These are phyloP conservation scores for Sphaerulina musiva DNA, from an alignment of 2,329 filamentous ascomycete genomes.

Conservation along the genomic window DNA sequence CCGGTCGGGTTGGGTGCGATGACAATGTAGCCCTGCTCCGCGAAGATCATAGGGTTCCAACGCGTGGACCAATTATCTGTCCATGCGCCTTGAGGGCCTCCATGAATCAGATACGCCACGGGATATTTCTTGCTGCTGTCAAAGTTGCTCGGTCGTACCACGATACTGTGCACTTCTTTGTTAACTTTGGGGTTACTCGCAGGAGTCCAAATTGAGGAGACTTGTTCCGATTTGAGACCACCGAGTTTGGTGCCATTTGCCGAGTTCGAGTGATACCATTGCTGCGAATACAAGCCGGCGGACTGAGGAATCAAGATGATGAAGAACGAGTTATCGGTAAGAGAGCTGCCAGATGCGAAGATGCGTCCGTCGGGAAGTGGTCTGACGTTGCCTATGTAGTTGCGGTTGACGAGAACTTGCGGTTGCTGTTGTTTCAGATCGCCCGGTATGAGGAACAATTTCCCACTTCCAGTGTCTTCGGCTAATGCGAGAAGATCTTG, in stretches of 20 bases:
- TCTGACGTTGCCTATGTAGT: constrained; percentile 49
- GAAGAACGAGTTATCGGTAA: constrained; percentile 67
- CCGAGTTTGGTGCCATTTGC: constrained; percentile 59
- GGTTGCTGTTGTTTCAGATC: constrained; percentile 23
- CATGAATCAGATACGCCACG: constrained; percentile 31
- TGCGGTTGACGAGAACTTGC: constrained; percentile 49
- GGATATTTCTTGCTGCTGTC: constrained; percentile 28
- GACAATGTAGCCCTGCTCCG: constrained; percentile 31
- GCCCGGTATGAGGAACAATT: constrained; percentile 46
- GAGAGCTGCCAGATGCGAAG: constrained; percentile 60
- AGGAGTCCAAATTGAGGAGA: constrained; percentile 62
- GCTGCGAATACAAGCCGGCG: constrained; percentile 15
- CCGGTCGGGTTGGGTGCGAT: constrained; percentile 29
- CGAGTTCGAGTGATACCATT: constrained; percentile 49
- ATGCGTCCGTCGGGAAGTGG: constrained; percentile 49
- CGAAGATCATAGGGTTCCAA: constrained; percentile 31
- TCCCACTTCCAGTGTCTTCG: constrained; percentile 59
- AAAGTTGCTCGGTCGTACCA: constrained; percentile 28
- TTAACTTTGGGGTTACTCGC: constrained; percentile 48
- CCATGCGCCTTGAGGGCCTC: constrained; percentile 30
- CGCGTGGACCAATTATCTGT: constrained; percentile 29
- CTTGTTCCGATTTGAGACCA: constrained; percentile 55
- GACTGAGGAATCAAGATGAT: constrained; percentile 53
- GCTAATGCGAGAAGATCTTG: constrained; percentile 64
- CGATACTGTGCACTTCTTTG: constrained; percentile 58